Base-by-base conservation (phyloP, 257 asterid genomes). In the Knoxia roxburghii region DNA sequence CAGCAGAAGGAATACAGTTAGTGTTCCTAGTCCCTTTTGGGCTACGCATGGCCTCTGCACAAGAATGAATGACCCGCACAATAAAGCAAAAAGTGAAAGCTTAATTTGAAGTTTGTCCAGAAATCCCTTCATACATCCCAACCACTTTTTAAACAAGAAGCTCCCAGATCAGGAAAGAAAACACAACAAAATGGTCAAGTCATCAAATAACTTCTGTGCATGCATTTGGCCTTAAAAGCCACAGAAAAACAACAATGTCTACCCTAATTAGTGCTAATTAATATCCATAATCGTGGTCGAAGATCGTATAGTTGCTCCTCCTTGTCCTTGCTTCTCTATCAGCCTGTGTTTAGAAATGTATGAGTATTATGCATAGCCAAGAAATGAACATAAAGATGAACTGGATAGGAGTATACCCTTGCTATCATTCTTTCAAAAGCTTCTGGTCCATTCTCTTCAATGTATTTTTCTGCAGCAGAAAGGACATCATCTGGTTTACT, bases 361-460 rank as follows among this genome's bases (percentile, higher is more conserved):
- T 37, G 8, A 59, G 6, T 6, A 4, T 18, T 29, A 72, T 45
- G 26, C 27, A 55, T 33, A 13, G 10, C 7, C 43, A 26, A 7
- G n/a, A 60, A 20, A 10, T 20, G 27, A 59, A 32, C 7, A 60
- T 60, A 30, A 60, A 3, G 37, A 1, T n/a, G 30, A 37, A 37
- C 9, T 37, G 4, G 41, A 37, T 37, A 35, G 17, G 17, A 17
- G 43, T 15, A 29, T 11, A 90, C 97, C 93, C 85, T 79, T 10
- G 96, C 93, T 55, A 91, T 83, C 64, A 91, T 70, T 81, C 91
- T 89, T 72, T 89, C 91, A 67, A 87, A 89, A 14, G 91, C 96
- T 72, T 87, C 85, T 1, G 98, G 95, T 71, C 98, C 94, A 62
- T 91, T 84, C 74, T 85, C 85, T 68, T 89, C 81, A 3, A 91